These are phyloP conservation scores for Aspergillus sp. DNA, from an alignment of 2,329 filamentous ascomycete genomes.

Conservation along the genomic window DNA sequence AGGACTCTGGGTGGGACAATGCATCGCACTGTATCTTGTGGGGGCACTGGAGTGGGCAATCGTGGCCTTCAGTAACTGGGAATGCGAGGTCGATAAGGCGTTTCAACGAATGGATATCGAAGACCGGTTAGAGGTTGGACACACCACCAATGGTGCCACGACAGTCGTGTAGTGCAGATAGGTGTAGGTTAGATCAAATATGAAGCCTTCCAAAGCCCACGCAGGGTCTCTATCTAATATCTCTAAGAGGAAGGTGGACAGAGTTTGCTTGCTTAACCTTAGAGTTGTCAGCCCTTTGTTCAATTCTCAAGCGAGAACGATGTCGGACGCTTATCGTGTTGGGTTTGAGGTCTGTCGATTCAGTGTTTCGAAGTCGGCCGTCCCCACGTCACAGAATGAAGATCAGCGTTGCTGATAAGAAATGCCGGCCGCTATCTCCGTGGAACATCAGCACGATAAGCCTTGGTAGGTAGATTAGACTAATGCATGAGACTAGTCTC, in stretches of 20 bases:
- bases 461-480: background rate
- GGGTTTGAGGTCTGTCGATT: too few species aligned
- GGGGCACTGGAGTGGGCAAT: constrained; percentile 77
- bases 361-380: background rate
- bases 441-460: background rate
- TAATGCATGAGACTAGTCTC: background rate
- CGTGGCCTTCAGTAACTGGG: constrained; percentile 76
- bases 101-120: constrained; percentile 67
- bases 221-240: constrained; percentile 46
- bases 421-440: background rate
- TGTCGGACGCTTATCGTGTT: too few species aligned
- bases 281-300: background rate
- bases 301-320: background rate
- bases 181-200: constrained; percentile 29
- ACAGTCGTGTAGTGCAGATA: constrained; percentile 1
- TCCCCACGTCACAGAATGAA: background rate
- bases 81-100: constrained; percentile 69
- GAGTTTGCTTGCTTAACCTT: constrained; percentile 10
- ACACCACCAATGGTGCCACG: constrained; percentile 10
- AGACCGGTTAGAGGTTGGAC: constrained; percentile 27
- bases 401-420: background rate
- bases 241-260: constrained; percentile 35
- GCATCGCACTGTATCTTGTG: constrained; percentile 77
- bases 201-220: background rate
- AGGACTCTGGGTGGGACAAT: constrained; percentile 82